phyloP scores from a whole-genome alignment of 1,139 yeast species.

The Yarrowia galli region DNA sequence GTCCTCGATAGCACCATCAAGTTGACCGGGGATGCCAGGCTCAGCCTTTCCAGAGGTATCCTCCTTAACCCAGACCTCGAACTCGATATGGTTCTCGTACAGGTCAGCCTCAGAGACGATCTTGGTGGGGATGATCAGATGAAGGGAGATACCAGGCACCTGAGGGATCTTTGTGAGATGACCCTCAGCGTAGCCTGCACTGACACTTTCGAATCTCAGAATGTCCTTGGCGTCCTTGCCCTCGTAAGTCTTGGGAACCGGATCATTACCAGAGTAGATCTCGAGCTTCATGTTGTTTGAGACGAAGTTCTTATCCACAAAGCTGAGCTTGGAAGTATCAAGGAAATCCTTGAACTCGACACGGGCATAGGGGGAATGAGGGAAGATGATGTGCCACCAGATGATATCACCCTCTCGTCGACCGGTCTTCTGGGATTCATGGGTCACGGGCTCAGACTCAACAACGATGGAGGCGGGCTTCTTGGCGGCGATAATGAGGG shows the following conservation, averaged over 20 bases:
- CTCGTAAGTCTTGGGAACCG: no score
- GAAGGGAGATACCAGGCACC: not conserved
- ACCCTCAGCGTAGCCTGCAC: not conserved
- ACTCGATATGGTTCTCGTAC: not conserved
- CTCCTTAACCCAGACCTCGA: not conserved
- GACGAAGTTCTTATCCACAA: not conserved
- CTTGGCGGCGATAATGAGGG: not conserved
- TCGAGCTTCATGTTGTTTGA: not conserved
- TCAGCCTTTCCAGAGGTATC: not conserved
- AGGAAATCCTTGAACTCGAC: not conserved
- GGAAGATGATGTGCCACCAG: slow-evolving; percentile 20
- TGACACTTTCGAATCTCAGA: not conserved
- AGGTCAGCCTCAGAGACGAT: not conserved
- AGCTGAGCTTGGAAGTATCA: not conserved
- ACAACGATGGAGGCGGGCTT: not conserved
- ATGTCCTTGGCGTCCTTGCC: slow-evolving; percentile 1
- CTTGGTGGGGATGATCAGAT: not conserved
- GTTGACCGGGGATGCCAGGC: no score
- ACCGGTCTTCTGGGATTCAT: not conserved
- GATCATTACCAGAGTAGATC: not conserved
- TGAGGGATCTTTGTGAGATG: not conserved
- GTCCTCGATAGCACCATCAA: no score
- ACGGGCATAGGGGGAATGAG: slow-evolving; percentile 7
- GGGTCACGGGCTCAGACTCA: not conserved
- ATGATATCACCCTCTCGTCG: not conserved